Percentiles rank a stretch among this genome's conserved stretches.
Evolutionary conservation across 106 monocot genomes (phyloP).

Genomic region (Acorus gramineus): DNA sequence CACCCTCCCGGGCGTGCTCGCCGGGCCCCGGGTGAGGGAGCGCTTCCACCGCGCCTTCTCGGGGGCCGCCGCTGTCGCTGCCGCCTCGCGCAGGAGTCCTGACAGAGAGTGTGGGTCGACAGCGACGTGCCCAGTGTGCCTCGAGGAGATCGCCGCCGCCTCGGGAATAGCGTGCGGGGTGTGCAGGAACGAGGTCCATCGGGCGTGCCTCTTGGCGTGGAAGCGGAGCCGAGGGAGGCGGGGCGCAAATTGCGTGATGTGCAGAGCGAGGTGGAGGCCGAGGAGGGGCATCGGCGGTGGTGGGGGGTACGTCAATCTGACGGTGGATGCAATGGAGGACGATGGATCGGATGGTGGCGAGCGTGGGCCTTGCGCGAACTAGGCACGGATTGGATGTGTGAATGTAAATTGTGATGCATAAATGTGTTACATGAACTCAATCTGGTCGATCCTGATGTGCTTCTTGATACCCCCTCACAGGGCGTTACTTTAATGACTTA

Average conservation of each 20-base stretch:
- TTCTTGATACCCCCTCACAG: too few relatives aligned
- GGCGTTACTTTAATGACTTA: too few relatives aligned
- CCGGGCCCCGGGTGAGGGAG: slow-evolving; percentile 32
- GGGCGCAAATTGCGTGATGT: slow-evolving; percentile 63
- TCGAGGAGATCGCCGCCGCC: slow-evolving; percentile 34
- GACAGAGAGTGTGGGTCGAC: background rate
- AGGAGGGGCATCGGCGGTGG: slow-evolving; percentile 11
- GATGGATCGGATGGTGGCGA: background rate
- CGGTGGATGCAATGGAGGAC: slow-evolving; percentile 35
- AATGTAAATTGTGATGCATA: too few relatives aligned
- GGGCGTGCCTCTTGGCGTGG: slow-evolving; percentile 63
- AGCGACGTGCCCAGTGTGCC: slow-evolving; percentile 20
- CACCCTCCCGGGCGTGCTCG: slow-evolving; percentile 23
- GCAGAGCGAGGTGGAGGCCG: slow-evolving; percentile 75
- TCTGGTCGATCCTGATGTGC: too few relatives aligned
- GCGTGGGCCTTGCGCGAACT: too few relatives aligned
- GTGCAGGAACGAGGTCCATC: slow-evolving; percentile 76
- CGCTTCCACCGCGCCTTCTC: slow-evolving; percentile 49
- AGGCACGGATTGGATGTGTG: too few relatives aligned
- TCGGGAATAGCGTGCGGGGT: slow-evolving; percentile 27
- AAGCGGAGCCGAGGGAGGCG: slow-evolving; percentile 57
- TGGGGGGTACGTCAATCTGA: slow-evolving; percentile 59
- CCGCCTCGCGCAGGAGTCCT: background rate
- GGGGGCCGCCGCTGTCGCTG: background rate
- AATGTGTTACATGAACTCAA: too few relatives aligned